Evolutionary conservation across 2,329 filamentous ascomycete species (phyloP), one percentile per base, ranked within the genome.

Genomic region (Talaromyces rugulosus): DNA sequence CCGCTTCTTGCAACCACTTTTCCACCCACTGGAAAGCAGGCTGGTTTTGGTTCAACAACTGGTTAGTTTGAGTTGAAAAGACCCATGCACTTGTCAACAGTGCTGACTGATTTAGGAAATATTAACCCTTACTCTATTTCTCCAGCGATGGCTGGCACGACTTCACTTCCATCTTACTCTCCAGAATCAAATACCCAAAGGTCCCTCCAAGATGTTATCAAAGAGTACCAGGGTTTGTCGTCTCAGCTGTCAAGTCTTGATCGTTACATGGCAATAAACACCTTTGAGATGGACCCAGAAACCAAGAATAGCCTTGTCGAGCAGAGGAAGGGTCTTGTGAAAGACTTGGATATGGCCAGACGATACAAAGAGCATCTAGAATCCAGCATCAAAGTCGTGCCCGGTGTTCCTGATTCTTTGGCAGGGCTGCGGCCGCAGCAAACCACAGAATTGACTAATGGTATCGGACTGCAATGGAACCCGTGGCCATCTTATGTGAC

Each of bases 191-290:
- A 62, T 12, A 62, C 64, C 14, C 64, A 66, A 31, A 69, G 67
- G 51, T 66, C 70, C 28, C 58, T 75, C n/a, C 69, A 74, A 42
- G 70, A 71, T 18, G 68, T 70, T 27, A 65, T 65, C 5, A 71
- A 69, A 54, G 70, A 72, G 40, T 68, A 71, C 58, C 70, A 72
- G 28, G 65, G 60, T 27, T 64, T 77, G 23, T 71, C 71, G 14
- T 63, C 67, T 6, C 68, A 77, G 55, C 71, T 78, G 14, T 68
- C 70, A 6, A 71, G 69, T 42, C 66, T 78, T 28, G 75, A 78
- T 52, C 72, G 73, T 58, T 72, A 77, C 54, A 72, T 76, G 64
- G 76, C 76, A 5, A 63, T 78, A 50, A 71, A 77, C 63, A 69
- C 70, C 18, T 76, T 74, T 67, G 71, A 77, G 58, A 68, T 77